Conservation (phyloP, 345 rosid genomes). For the Pistacia integerrima region DNA sequence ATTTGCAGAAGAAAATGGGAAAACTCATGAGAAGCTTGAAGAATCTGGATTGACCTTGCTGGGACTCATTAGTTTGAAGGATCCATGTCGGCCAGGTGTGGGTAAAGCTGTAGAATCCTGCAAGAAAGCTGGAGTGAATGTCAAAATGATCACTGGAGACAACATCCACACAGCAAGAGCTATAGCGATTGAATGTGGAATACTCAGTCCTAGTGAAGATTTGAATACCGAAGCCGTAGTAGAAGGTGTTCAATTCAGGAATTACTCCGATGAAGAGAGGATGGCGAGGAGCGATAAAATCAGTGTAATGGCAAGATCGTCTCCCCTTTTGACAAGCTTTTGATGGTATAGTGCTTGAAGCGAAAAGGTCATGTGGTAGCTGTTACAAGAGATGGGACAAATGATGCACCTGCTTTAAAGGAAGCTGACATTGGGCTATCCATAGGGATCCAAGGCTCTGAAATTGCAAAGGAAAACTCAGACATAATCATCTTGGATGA, state of each 20-base stretch:
- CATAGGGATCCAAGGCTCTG: constrained; percentile 45
- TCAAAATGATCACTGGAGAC: constrained; percentile 49
- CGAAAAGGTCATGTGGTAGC: constrained; percentile 47
- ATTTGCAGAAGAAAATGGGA: constrained; percentile 9
- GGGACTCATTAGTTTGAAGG: constrained; percentile 45
- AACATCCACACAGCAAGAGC: constrained; percentile 40
- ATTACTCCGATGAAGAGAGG: constrained; percentile 29
- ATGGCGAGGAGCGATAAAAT: constrained; percentile 24
- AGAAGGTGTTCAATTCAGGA: constrained; percentile 39
- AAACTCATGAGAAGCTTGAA: constrained; percentile 18
- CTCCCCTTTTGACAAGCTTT: constrained; percentile 59
- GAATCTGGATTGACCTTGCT: constrained; percentile 34
- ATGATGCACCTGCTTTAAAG: constrained; percentile 57
- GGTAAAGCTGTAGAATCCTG: constrained; percentile 37
- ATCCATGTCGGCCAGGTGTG: constrained; percentile 50
- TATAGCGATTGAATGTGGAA: constrained; percentile 42
- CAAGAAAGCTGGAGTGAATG: constrained; percentile 34
- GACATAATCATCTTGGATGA: constrained; percentile 48
- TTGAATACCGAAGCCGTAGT: constrained; percentile 25
- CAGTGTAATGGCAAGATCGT: constrained; percentile 56
- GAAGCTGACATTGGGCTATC: constrained; percentile 46
- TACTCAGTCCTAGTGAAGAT: constrained; percentile 25
- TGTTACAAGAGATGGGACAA: constrained; percentile 57
- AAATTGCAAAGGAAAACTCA: constrained; percentile 43
- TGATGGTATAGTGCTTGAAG: constrained; percentile 47